phyloP scores from a whole-genome alignment of 306 rosid genomes.

The Quercus engelmannii region DNA sequence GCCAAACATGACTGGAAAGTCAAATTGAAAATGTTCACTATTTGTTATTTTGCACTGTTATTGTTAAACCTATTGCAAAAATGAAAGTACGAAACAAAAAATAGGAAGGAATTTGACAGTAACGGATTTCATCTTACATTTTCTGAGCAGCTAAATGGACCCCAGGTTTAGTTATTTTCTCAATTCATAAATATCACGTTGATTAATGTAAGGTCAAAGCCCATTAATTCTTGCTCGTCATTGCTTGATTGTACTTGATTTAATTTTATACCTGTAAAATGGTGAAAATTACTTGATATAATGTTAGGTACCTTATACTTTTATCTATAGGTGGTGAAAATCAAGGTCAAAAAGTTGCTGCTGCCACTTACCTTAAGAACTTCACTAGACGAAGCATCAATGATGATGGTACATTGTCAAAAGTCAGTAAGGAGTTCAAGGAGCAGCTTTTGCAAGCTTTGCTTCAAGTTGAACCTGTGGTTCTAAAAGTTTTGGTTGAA shows the following conservation, averaged over 20 bases:
- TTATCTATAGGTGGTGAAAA: conserved; percentile 48
- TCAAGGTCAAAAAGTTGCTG: conserved; percentile 67
- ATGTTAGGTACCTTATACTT: neutral
- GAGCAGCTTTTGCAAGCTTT: conserved; percentile 63
- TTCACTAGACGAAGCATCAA: conserved; percentile 58
- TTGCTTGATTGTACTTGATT: neutral
- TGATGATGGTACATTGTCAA: conserved; percentile 31
- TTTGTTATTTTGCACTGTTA: neutral
- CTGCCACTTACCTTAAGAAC: conserved; percentile 76
- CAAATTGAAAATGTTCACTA: neutral
- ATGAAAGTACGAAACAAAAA: neutral
- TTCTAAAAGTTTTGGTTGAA: conserved; percentile 71
- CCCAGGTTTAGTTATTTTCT: neutral
- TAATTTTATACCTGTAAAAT: neutral
- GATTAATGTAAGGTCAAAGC: neutral
- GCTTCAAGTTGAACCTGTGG: conserved; percentile 56
- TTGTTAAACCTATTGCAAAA: neutral
- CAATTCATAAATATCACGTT: neutral
- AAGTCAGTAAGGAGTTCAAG: conserved; percentile 75
- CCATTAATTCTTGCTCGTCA: neutral
- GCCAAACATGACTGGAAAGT: neutral
- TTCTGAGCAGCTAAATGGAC: neutral
- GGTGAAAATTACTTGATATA: neutral
- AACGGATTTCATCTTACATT: neutral
- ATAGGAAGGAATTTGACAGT: neutral